Percentiles rank a stretch among this genome's conserved stretches.
These are phyloP conservation scores for Globisporangium carolinianum DNA, from an alignment of 352 stramenopile species.

Conservation along the genomic window DNA sequence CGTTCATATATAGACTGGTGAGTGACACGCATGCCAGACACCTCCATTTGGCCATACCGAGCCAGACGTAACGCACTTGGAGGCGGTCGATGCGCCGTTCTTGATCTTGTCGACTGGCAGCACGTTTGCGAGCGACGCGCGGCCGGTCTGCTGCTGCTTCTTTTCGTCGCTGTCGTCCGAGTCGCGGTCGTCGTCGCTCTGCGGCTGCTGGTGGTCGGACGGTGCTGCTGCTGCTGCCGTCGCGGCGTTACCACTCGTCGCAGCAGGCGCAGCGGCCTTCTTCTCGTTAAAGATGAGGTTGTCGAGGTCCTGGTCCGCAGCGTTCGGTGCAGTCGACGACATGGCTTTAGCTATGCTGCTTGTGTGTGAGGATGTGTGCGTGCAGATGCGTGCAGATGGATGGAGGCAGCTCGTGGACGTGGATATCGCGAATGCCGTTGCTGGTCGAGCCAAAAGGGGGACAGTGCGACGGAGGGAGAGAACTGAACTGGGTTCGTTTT, in stretches of 20 bases:
- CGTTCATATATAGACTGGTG: background rate
- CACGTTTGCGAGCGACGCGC: slow-evolving; percentile 69
- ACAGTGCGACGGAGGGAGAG: too few species aligned
- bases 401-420: too few species aligned
- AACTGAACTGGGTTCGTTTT: too few species aligned
- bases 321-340: slow-evolving; percentile 5
- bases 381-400: too few species aligned
- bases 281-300: slow-evolving; percentile 82
- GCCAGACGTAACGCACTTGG: slow-evolving; percentile 40
- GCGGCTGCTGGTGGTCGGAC: slow-evolving; percentile 19
- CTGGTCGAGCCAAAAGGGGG: too few species aligned
- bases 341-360: background rate
- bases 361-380: too few species aligned
- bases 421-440: too few species aligned
- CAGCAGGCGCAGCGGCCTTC: slow-evolving; percentile 28
- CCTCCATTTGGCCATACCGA: too few species aligned
- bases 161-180: slow-evolving; percentile 39
- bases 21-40: background rate
- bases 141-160: slow-evolving; percentile 27
- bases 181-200: slow-evolving; percentile 20
- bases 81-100: slow-evolving; percentile 74
- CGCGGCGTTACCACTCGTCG: slow-evolving; percentile 17
- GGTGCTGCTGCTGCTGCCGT: slow-evolving; percentile 6
- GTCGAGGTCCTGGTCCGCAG: slow-evolving; percentile 69
- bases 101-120: slow-evolving; percentile 86